phyloP scores from a whole-genome alignment of 148 eudicot genomes.

The Amaranthus palmeri region DNA sequence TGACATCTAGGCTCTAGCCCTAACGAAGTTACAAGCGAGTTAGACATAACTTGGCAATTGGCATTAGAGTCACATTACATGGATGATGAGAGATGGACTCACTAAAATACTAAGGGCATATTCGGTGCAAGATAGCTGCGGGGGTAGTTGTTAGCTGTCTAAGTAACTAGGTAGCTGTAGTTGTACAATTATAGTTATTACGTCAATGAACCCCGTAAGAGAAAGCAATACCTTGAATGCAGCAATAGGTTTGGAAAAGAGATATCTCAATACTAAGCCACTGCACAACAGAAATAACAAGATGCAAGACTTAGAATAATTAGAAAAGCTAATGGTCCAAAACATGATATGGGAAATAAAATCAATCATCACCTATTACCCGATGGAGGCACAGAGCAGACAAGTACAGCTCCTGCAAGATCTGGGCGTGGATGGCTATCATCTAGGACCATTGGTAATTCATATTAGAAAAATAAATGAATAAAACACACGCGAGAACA shows the following conservation, averaged over 20 bases:
- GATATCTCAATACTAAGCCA: conserved; percentile 86
- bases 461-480: neutral
- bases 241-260: conserved; percentile 82
- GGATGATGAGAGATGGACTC: neutral
- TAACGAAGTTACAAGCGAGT: neutral
- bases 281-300: conserved; percentile 32
- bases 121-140: no score
- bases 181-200: no score
- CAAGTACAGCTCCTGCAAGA: conserved; percentile 72
- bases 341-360: conserved; percentile 8
- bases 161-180: no score
- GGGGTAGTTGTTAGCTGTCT: no score
- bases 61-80: neutral
- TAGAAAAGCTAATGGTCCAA: neutral
- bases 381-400: conserved; percentile 90
- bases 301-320: conserved; percentile 5
- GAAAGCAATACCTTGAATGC: conserved; percentile 69
- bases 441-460: conserved; percentile 25
- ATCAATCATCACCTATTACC: conserved; percentile 69
- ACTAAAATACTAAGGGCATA: no score
- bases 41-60: neutral
- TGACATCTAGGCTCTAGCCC: neutral
- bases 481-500: neutral
- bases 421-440: conserved; percentile 37
- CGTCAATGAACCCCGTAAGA: neutral